Evolutionary conservation across 2,329 filamentous ascomycete genomes (phyloP), one percentile per base, ranked within the genome.

Genomic region (Penicillium sp.): DNA sequence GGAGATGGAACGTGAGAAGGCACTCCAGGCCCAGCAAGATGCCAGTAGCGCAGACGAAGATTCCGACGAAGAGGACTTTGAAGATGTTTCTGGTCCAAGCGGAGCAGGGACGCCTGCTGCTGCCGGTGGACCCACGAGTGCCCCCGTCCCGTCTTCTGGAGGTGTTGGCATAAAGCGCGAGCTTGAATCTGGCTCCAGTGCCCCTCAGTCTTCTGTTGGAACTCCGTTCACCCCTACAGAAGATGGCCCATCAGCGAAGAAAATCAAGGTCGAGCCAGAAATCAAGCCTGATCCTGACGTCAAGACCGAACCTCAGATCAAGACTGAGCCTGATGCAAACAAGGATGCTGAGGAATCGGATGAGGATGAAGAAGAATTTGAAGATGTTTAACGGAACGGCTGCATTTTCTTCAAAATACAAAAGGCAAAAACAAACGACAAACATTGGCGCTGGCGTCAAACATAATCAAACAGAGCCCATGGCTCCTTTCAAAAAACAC

Each of bases 1-100:
- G 1, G 75, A 77, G 54, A 75, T 78, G 69, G 74, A 72, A 27
- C 66, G 71, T 3, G 75, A 77, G 55, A 72, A 76, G 55, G 75
- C 72, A 16, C 63, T 74, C 1, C 72, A 76, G 54, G 74, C 70
- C 3, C 63, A 73, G 54, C 66, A 73, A 56, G 75, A 78, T 44
- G 73, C 67, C 7, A 75, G 71, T 53, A 75, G 68, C 40, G 72
- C 65, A 10, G 73, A 74, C 3, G 73, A 75, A 36, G 71, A 72
- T 24, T 75, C 70, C 1, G 74, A 75, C n/a, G 72, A 74, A 40
- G 72, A 72, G 41, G 70, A 76, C 47, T 78, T 78, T 41, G 77
- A 78, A 57, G 76, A 79, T 40, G 72, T 69, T 10, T 71, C 72
- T 13, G 70, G 63, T 18, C 67, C 67, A 38, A 69, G 70, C 54